Evolutionary conservation across 2,329 filamentous ascomycete species (phyloP).

Genomic region (Sporothrix pseudoabietina): DNA sequence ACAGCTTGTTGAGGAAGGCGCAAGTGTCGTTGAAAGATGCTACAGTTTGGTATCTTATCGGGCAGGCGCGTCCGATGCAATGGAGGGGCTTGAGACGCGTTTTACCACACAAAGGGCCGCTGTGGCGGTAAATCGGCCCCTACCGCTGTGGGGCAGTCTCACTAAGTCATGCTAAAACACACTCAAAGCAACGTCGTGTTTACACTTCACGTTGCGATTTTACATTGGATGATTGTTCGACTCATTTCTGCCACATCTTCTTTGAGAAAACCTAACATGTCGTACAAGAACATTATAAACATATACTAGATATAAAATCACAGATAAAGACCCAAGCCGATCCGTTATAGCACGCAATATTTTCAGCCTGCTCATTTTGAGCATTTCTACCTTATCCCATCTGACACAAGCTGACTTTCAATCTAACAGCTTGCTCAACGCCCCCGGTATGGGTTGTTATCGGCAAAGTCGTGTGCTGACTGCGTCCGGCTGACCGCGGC

Average conservation of each 20-base stretch:
- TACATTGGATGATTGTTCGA: neutral
- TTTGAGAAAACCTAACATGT: neutral
- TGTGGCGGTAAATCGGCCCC: neutral
- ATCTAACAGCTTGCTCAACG: neutral
- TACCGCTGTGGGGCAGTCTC: neutral
- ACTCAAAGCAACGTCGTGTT: neutral
- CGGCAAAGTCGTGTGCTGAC: constrained; percentile 32
- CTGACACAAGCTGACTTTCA: too few species aligned
- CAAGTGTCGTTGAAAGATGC: neutral
- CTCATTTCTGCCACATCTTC: neutral
- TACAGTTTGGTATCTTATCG: constrained; percentile 9
- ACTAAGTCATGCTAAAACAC: neutral
- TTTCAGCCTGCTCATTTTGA: neutral
- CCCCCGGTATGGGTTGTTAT: constrained; percentile 35
- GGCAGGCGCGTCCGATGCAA: neutral
- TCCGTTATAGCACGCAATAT: neutral
- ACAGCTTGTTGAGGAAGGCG: neutral
- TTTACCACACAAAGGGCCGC: neutral
- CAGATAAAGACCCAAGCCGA: neutral
- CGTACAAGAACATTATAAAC: neutral
- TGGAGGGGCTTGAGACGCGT: constrained; percentile 20
- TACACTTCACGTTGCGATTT: neutral
- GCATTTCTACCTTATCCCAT: neutral
- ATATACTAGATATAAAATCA: neutral
- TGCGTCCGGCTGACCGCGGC: constrained; percentile 21